phyloP scores from a whole-genome alignment of 2,329 filamentous ascomycete species.

The Xenoacremonium recifei region DNA sequence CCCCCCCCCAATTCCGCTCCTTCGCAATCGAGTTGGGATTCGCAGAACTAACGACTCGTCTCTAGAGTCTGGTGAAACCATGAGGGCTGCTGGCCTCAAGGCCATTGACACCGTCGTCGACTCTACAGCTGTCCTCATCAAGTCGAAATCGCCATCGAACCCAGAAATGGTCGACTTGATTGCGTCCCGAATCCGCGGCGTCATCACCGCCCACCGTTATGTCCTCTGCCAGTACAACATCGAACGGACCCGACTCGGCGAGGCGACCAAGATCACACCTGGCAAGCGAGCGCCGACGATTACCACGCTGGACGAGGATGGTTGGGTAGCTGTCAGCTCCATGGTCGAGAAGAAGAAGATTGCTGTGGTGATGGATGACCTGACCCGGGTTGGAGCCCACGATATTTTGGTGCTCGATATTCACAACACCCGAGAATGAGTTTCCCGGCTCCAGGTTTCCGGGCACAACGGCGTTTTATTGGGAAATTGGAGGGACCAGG shows the following conservation, averaged over 20 bases:
- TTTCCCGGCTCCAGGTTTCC: conserved; percentile 1
- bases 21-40: not conserved
- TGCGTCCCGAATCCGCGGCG: conserved; percentile 80
- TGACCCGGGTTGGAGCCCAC: conserved; percentile 72
- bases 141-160: conserved; percentile 81
- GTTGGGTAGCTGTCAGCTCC: conserved; percentile 89
- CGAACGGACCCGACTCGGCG: conserved; percentile 63
- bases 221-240: conserved; percentile 98
- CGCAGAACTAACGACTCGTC: conserved; percentile 15
- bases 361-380: conserved; percentile 81
- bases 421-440: conserved; percentile 65
- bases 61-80: conserved; percentile 93
- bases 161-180: conserved; percentile 80
- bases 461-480: too few relatives aligned
- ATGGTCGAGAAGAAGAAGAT: conserved; percentile 92
- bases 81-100: conserved; percentile 91
- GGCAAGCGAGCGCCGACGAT: conserved; percentile 92
- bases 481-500: too few relatives aligned
- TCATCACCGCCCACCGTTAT: conserved; percentile 92
- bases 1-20: not conserved
- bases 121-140: conserved; percentile 86
- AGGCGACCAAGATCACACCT: conserved; percentile 77
- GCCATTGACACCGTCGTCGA: conserved; percentile 92
- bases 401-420: conserved; percentile 87
- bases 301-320: conserved; percentile 81